phyloP scores from a whole-genome alignment of 805 yeast genomes.

The Debaryomyces prosopidis region DNA sequence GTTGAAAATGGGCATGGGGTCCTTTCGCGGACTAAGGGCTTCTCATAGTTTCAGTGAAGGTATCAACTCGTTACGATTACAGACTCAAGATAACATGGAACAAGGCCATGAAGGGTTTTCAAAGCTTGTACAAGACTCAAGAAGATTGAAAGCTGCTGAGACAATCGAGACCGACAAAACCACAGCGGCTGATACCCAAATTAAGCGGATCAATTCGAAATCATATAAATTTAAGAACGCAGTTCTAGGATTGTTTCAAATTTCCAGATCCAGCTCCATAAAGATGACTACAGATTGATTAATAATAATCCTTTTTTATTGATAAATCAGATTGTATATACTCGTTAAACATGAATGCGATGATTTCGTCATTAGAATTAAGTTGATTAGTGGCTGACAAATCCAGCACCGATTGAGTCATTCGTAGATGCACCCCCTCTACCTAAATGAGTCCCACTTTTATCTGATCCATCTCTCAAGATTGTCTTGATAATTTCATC shows the following conservation, averaged over 20 bases:
- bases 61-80: neutral
- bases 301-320: neutral
- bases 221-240: conserved; percentile 4
- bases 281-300: neutral
- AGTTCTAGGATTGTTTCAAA: conserved; percentile 5
- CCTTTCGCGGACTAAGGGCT: conserved; percentile 4
- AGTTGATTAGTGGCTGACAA: conserved; percentile 5
- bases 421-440: conserved; percentile 39
- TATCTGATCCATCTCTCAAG: conserved; percentile 58
- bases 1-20: conserved; percentile 7
- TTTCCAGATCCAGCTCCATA: neutral
- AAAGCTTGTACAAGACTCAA: neutral
- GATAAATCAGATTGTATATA: too few relatives aligned
- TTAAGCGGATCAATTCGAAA: conserved; percentile 1
- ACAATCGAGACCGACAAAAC: neutral
- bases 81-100: neutral
- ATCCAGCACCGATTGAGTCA: conserved; percentile 43
- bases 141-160: neutral
- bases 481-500: conserved; percentile 64
- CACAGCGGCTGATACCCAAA: neutral
- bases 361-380: neutral
- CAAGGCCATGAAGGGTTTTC: neutral
- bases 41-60: conserved; percentile 7
- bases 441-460: conserved; percentile 27
- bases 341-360: too few relatives aligned